Evolutionary conservation across 306 rosid genomes (phyloP), one percentile per base, ranked within the genome.

Genomic region (Rosa multiflora): DNA sequence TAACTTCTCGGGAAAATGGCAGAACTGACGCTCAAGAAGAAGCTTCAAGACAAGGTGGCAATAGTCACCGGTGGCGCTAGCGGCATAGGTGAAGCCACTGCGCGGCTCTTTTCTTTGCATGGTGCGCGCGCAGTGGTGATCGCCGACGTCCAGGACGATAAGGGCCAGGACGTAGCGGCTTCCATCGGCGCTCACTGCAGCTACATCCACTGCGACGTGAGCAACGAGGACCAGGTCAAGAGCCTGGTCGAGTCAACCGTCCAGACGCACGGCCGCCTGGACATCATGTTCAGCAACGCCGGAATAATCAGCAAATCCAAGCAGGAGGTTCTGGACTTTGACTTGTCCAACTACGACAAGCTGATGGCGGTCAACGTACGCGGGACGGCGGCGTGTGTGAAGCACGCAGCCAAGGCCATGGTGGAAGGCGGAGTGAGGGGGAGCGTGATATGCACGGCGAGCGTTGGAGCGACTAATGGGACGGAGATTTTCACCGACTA

Each of bases 281-380:
- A 91, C 83, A 71, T 91, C 64, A 87, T 88, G 94, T 89, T 91
- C 77, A 87, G 91, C 86, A 91, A 91, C 74, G 97, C 87, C 2
- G 92, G 92, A 4, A 58, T 85, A 2, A 8, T 52, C 1, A 83
- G 87, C 67, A 46, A 20, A 5, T 68, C 77, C 20, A 58, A 74
- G 0, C 96, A 91, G 72, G 83, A 75, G 0, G 14, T 86, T 0
- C 7, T 79, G 6, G 90, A 89, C 11, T 72, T 91, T 1, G 80
- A 91, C 64, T 14, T 91, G 20, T 67, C 87, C 23, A 53, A 46
- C 26, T 56, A 52, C 10, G 84, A 86, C 67, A 48, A 5, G 18
- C 3, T 85, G 20, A 76, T 89, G 15, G 58, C 84, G 0, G 64
- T 83, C 35, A 91, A 89, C 58, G 77, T 29, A 0, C 74, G 84